Evolutionary conservation across 257 asterid species (phyloP), one percentile per base, ranked within the genome.

Genomic region (Craterostigma plantagineum): DNA sequence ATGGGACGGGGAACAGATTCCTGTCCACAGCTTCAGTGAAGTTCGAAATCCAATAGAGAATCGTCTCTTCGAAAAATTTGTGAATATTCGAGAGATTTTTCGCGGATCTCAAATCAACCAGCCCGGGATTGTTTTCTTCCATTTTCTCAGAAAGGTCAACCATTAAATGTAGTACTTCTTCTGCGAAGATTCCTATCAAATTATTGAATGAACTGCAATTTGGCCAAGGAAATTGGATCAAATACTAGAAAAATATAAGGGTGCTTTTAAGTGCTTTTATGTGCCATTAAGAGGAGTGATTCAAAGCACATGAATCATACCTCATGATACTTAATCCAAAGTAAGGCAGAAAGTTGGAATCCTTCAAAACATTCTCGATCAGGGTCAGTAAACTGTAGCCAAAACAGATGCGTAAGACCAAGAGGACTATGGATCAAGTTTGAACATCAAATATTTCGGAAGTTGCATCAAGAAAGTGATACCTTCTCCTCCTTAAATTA

Each of bases 141-240:
- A 73, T 51, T 57, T 79, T 83, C 70, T 83, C 80, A 48, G 65
- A 63, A 38, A 90, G 66, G 54, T 46, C 64, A 39, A 72, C 59
- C 79, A 90, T 48, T 58, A 83, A 56, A 63, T 66, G 17, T 16
- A 82, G 45, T 49, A 67, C 79, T 46, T 72, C 92, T 46, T 74
- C 93, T 45, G 63, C 68, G 37, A 50, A 72, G 39, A 53, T 49
- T 48, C 70, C 79, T 43, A 79, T 53, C 51, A 76, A 74, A 56
- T 74, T 73, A 61, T 60, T 63, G 51, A 82, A 65, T 15, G 92
- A 81, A 52, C 98, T 87, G 92, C 79, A 73, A 68, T 43, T 54
- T 53, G 55, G 1, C 16, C 33, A 9, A 14, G 14, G 14, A 10
- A 10, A 36, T 9, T 36, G 10, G 17, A 11, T 14, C 13, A 16